These are phyloP conservation scores for Kodamaea neixiangensis DNA, from an alignment of 805 yeast species.

Conservation along the genomic window DNA sequence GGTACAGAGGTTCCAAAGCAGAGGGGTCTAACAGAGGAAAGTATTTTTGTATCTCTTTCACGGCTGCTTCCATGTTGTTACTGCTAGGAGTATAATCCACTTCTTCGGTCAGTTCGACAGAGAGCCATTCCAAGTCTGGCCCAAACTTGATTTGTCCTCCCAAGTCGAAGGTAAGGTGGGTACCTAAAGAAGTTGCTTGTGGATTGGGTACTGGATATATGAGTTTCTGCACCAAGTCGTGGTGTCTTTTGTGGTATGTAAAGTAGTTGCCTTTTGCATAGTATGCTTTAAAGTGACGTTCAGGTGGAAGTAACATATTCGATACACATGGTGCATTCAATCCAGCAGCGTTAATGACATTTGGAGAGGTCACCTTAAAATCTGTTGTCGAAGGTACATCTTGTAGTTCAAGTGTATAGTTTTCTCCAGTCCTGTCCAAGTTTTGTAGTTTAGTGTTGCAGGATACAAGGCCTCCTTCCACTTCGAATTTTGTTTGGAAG, in stretches of 20 bases:
- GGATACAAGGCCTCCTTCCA: slow-evolving; percentile 64
- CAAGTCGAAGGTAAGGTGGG: slow-evolving; percentile 81
- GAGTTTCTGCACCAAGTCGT: slow-evolving; percentile 33
- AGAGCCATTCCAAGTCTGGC: slow-evolving; percentile 86
- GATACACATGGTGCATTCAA: slow-evolving; percentile 71
- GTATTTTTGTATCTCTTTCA: slow-evolving; percentile 58
- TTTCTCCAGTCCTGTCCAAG: slow-evolving; percentile 15
- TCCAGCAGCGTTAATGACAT: slow-evolving; percentile 79
- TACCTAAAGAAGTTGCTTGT: slow-evolving; percentile 75
- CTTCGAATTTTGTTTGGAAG: slow-evolving; percentile 54
- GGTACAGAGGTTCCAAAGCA: slow-evolving; percentile 64
- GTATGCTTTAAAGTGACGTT: slow-evolving; percentile 56
- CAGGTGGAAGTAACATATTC: slow-evolving; percentile 65
- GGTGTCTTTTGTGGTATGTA: slow-evolving; percentile 50
- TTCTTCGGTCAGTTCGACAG: slow-evolving; percentile 29
- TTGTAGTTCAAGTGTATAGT: slow-evolving; percentile 26
- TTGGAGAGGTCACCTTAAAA: slow-evolving; percentile 50
- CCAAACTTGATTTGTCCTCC: slow-evolving; percentile 83
- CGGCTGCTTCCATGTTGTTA: slow-evolving; percentile 55
- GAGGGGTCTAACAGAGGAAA: slow-evolving; percentile 57
- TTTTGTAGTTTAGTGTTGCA: slow-evolving; percentile 58
- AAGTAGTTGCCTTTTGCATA: slow-evolving; percentile 89
- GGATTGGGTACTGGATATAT: slow-evolving; percentile 79
- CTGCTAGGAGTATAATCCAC: slow-evolving; percentile 51
- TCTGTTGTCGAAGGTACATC: slow-evolving; percentile 32